Evolutionary conservation across 2,329 filamentous ascomycete genomes (phyloP), one percentile per base, ranked within the genome.

Genomic region (Chaetomium olivaceum): DNA sequence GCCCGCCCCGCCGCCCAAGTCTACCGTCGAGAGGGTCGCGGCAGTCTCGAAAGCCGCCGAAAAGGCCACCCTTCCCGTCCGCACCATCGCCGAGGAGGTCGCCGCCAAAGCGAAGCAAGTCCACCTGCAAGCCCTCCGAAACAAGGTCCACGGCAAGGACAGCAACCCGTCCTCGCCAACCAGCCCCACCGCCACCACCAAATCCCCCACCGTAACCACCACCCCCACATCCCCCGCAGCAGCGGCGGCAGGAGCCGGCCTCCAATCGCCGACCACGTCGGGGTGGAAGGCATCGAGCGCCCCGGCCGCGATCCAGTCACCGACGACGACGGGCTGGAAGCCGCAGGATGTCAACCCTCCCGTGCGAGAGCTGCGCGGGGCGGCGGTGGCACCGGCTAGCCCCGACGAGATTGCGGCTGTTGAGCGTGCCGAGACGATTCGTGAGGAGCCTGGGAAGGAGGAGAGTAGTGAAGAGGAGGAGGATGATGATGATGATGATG

Each of bases 21-120:
- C 73, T 2, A 29, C 65, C 23, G 12, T 56, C 21, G 60, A 12
- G 60, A 76, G 71, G 62, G 75, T 66, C 43, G 71, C 66, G 46
- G 16, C 55, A 5, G 33, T 61, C 25, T 31, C 63, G 4, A 31
- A 50, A 12, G 29, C 69, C 55, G 63, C 71, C 54, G 64, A 71
- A 69, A 69, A 77, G 69, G 67, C 76, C 67, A 73, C 74, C 11
- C 72, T 84, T 14, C 82, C 85, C 1, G 76, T 85, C 58, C 80
- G 80, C 69, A 85, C 82, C 72, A 80, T 87, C 59, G 87, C 86
- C 51, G 83, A 91, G 72, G 89, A 92, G 74, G 87, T 85, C 58
- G 87, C 87, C 0, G 78, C 83, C 71, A 89, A 85, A 76, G 87
- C 87, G 58, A 89, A 89, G 77, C 81, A 87, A 70, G 78, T 83